Conservation (phyloP, 1,139 yeast genomes). For the Geotrichum citri-aurantii region DNA sequence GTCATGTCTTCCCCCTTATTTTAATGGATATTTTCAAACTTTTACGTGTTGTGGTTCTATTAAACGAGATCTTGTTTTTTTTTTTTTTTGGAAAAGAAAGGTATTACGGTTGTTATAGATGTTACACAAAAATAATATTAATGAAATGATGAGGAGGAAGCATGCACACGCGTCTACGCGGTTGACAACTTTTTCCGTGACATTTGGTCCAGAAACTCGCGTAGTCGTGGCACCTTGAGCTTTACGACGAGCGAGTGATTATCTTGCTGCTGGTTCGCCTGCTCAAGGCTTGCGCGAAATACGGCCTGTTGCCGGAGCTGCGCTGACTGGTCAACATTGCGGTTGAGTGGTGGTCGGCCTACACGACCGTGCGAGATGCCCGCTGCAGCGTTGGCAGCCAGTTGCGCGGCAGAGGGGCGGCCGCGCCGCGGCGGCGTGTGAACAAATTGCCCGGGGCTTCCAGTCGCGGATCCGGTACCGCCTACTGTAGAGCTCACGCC, state of each 20-base stretch:
- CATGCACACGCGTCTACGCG: background rate
- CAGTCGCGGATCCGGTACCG: slow-evolving; percentile 10
- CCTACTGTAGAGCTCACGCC: background rate
- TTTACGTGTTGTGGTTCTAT: background rate
- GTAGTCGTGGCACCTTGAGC: slow-evolving; percentile 37
- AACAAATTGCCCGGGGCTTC: slow-evolving; percentile 12
- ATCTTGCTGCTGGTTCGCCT: background rate
- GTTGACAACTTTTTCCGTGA: background rate
- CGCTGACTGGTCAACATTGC: background rate
- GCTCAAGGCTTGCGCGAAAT: background rate
- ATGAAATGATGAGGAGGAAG: background rate
- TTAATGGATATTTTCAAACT: background rate
- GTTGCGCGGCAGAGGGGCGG: slow-evolving; percentile 4
- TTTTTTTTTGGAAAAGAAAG: no score
- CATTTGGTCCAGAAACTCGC: slow-evolving; percentile 18
- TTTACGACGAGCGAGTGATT: slow-evolving; percentile 24
- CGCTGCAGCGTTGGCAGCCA: slow-evolving; percentile 9
- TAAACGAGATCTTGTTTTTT: no score
- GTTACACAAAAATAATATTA: background rate
- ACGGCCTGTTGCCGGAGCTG: background rate
- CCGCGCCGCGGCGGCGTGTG: slow-evolving; percentile 18
- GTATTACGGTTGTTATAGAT: background rate
- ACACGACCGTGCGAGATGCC: background rate
- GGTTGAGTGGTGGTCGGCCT: slow-evolving; percentile 1
- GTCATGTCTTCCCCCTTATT: background rate